A percentile compares a stretch with the other conserved stretches of the same genome.
These are phyloP conservation scores for Thelonectria rubi DNA, from an alignment of 2,329 filamentous ascomycete genomes.

Conservation along the genomic window DNA sequence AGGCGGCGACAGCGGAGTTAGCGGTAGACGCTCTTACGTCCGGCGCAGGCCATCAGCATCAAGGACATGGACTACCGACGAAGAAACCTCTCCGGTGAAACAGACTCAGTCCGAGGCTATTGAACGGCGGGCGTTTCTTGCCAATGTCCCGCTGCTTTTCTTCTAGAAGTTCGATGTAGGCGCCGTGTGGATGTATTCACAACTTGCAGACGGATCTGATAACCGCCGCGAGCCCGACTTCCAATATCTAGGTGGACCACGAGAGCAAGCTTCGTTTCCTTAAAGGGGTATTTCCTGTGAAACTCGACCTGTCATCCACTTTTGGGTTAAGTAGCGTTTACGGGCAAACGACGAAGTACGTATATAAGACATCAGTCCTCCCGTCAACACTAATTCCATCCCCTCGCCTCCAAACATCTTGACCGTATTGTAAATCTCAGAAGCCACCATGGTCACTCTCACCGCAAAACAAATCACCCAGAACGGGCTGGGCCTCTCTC, in stretches of 20 bases:
- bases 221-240: neutral
- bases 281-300: too few relatives aligned
- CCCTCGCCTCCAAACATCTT: too few relatives aligned
- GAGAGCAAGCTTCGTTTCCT: too few relatives aligned
- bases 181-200: neutral
- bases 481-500: constrained; percentile 1
- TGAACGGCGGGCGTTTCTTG: neutral
- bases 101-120: neutral
- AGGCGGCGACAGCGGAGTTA: neutral
- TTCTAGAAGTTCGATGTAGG: neutral
- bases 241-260: too few relatives aligned
- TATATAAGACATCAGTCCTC: neutral
- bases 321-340: neutral
- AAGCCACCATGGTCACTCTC: neutral
- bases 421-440: too few relatives aligned
- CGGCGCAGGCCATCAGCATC: neutral
- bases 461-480: neutral
- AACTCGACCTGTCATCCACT: neutral
- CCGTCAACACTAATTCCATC: neutral
- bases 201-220: neutral
- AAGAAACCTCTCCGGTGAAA: too few relatives aligned
- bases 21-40: neutral
- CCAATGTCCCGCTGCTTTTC: neutral
- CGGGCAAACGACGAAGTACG: neutral
- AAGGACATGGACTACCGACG: too few relatives aligned